A percentile compares a stretch with the other conserved stretches of the same genome.
phyloP scores from a whole-genome alignment of 805 yeast species.

The Komagataella phaffii region DNA sequence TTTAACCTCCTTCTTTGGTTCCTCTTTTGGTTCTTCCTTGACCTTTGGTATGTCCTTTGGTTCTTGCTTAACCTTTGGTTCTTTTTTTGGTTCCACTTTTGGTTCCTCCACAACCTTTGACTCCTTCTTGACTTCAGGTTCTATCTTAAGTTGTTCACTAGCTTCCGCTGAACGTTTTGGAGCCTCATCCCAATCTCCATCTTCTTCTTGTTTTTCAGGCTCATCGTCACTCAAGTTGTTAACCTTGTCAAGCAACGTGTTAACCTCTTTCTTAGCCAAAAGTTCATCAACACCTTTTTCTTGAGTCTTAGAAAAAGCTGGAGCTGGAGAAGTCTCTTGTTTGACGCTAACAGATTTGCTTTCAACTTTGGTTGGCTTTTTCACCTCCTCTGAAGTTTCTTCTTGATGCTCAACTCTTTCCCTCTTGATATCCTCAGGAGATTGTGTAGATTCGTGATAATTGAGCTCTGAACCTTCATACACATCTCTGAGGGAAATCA shows the following conservation, averaged over 20 bases:
- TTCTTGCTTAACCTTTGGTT: slow-evolving; percentile 14
- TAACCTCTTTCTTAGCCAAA: slow-evolving; percentile 32
- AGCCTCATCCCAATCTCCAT: slow-evolving; percentile 10
- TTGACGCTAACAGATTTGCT: slow-evolving; percentile 1
- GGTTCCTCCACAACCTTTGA: neutral
- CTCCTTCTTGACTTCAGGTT: neutral
- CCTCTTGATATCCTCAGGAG: slow-evolving; percentile 9
- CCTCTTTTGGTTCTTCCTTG: neutral
- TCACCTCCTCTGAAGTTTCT: slow-evolving; percentile 7
- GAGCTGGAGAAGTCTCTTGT: slow-evolving; percentile 1
- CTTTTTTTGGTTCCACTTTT: neutral
- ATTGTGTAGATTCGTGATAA: slow-evolving; percentile 23
- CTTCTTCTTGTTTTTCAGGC: slow-evolving; percentile 6
- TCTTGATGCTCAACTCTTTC: slow-evolving; percentile 10
- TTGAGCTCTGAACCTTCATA: slow-evolving; percentile 63
- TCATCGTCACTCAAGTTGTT: slow-evolving; percentile 24
- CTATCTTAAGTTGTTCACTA: slow-evolving; percentile 6
- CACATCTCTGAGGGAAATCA: slow-evolving; percentile 61
- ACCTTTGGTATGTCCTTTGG: slow-evolving; percentile 3
- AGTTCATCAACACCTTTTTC: slow-evolving; percentile 32
- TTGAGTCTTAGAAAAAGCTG: slow-evolving; percentile 14
- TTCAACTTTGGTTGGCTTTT: slow-evolving; percentile 1
- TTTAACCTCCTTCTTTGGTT: neutral
- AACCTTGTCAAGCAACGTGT: slow-evolving; percentile 32
- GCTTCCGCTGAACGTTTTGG: slow-evolving; percentile 7